Conservation (phyloP, 495 filamentous ascomycete species). For the Peziza echinospora region DNA sequence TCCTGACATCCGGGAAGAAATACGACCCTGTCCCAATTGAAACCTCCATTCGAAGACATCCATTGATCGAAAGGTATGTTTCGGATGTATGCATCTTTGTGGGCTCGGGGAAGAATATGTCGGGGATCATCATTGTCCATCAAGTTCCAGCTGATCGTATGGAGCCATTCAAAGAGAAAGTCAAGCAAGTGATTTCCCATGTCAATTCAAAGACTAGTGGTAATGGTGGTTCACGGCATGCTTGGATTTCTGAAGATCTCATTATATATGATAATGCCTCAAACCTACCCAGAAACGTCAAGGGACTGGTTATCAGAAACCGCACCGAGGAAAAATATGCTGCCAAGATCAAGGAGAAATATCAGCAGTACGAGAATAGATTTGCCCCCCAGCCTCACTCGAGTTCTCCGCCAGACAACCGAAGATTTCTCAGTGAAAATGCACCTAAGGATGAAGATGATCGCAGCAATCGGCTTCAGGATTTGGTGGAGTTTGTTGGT, state of each 20-base stretch:
- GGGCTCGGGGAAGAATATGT: slow-evolving; percentile 28
- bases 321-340: slow-evolving; percentile 23
- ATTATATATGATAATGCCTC: slow-evolving; percentile 21
- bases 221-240: slow-evolving; percentile 18
- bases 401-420: slow-evolving; percentile 14
- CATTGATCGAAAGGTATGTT: slow-evolving; percentile 27
- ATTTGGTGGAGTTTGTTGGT: slow-evolving; percentile 12
- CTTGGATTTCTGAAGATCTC: slow-evolving; percentile 25
- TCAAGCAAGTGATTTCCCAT: slow-evolving; percentile 23
- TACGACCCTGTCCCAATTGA: slow-evolving; percentile 43
- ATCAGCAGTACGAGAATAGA: slow-evolving; percentile 20
- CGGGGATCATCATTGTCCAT: slow-evolving; percentile 29
- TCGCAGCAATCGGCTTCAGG: slow-evolving; percentile 12
- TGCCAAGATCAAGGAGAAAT: slow-evolving; percentile 24
- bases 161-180: slow-evolving; percentile 5
- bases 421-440: slow-evolving; percentile 7
- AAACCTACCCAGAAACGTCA: slow-evolving; percentile 29
- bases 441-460: slow-evolving; percentile 14
- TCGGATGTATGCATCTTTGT: slow-evolving; percentile 39
- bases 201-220: slow-evolving; percentile 19
- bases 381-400: slow-evolving; percentile 9
- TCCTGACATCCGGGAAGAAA: slow-evolving; percentile 47
- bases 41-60: slow-evolving; percentile 15
- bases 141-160: slow-evolving; percentile 20
- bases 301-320: slow-evolving; percentile 29